Evolutionary conservation across 768 basidiomycete species (phyloP).

Genomic region (Pulveroboletus frians): DNA sequence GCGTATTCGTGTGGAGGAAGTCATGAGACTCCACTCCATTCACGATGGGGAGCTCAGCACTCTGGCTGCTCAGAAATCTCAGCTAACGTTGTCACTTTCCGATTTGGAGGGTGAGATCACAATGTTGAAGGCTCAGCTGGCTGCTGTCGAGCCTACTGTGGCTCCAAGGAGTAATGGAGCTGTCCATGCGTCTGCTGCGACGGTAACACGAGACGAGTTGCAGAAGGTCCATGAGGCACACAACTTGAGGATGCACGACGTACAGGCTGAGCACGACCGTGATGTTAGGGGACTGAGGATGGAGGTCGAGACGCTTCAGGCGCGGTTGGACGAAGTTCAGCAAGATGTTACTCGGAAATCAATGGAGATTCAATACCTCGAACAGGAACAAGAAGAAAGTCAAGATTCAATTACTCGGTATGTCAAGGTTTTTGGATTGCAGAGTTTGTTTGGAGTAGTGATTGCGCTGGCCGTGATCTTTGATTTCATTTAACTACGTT

Average conservation of each 20-base stretch:
- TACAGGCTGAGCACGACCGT: conserved; percentile 64
- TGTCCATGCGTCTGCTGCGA: conserved; percentile 32
- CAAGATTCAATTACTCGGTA: conserved; percentile 77
- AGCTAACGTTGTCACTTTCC: conserved; percentile 56
- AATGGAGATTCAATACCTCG: conserved; percentile 79
- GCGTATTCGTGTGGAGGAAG: conserved; percentile 62
- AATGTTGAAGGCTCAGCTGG: conserved; percentile 52
- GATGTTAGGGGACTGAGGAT: conserved; percentile 46
- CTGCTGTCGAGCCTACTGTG: conserved; percentile 40
- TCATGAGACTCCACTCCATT: conserved; percentile 50
- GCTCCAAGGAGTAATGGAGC: conserved; percentile 55
- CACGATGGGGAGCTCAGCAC: conserved; percentile 59
- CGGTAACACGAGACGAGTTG: conserved; percentile 71
- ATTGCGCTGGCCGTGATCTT: conserved; percentile 53
- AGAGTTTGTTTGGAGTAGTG: conserved; percentile 49
- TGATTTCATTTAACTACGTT: conserved; percentile 41
- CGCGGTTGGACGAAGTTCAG: conserved; percentile 49
- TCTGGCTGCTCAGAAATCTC: conserved; percentile 57
- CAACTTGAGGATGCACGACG: conserved; percentile 70
- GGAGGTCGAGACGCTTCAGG: conserved; percentile 50
- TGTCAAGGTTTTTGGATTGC: conserved; percentile 55
- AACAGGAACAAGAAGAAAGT: conserved; percentile 73
- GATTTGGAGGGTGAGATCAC: conserved; percentile 77
- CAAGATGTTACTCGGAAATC: conserved; percentile 61
- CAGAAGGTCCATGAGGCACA: conserved; percentile 79